These are phyloP conservation scores for Fistulifera solaris DNA, from an alignment of 108 stramenopile genomes.

Conservation along the genomic window DNA sequence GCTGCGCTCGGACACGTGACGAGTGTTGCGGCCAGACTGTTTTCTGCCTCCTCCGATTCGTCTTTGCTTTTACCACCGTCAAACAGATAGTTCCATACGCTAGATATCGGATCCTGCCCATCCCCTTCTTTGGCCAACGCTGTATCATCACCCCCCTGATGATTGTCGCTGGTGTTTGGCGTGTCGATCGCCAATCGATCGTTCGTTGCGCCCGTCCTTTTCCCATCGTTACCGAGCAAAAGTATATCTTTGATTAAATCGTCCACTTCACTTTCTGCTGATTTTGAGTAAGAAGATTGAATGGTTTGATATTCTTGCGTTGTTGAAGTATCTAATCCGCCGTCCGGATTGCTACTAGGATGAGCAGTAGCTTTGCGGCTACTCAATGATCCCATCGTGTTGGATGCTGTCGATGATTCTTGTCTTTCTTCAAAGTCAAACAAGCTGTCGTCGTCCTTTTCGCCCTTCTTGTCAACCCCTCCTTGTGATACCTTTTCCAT, in stretches of 20 bases:
- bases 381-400: no score
- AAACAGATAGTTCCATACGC: not conserved
- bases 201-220: conserved; percentile 33
- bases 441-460: no score
- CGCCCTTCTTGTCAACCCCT: no score
- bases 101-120: conserved; percentile 2
- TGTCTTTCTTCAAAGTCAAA: no score
- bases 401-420: no score
- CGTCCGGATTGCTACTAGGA: not conserved
- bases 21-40: no score
- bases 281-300: conserved; percentile 24
- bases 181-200: conserved; percentile 7
- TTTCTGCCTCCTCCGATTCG: no score
- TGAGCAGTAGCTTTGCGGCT: no score
- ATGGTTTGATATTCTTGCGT: not conserved
- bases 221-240: conserved; percentile 28
- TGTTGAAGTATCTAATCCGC: not conserved
- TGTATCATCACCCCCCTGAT: not conserved
- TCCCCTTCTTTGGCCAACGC: not conserved
- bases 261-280: conserved; percentile 43
- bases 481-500: no score
- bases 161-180: not conserved
- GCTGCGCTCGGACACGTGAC: no score
- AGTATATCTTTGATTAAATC: conserved; percentile 53
- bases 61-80: not conserved